Evolutionary conservation across 2,329 filamentous ascomycete genomes (phyloP).

Genomic region (Aspergillus alliaceus): DNA sequence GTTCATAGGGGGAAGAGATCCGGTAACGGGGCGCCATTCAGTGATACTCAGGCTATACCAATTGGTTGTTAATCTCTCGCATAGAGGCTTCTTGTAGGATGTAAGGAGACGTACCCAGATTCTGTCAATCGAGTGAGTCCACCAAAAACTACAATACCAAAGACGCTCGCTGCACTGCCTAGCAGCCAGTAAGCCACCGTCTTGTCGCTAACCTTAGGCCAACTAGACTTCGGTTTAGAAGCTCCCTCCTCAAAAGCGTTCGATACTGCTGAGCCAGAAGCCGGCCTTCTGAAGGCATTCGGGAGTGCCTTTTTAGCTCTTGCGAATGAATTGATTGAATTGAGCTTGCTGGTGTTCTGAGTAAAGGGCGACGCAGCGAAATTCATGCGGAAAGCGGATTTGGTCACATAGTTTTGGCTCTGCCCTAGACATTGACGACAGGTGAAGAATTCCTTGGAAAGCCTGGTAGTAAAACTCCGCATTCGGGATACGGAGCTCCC

Average conservation of each 20-base stretch:
- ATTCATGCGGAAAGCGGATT: slow-evolving; percentile 31
- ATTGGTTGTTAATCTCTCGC: slow-evolving; percentile 1
- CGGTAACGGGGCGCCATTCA: slow-evolving; percentile 97
- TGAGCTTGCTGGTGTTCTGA: slow-evolving; percentile 25
- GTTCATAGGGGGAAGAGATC: slow-evolving; percentile 79
- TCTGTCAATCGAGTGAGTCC: slow-evolving; percentile 92
- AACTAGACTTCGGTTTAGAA: slow-evolving; percentile 39
- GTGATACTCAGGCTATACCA: slow-evolving; percentile 82
- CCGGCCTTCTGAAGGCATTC: slow-evolving; percentile 21
- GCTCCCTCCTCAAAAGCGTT: slow-evolving; percentile 23
- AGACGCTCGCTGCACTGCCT: slow-evolving; percentile 87
- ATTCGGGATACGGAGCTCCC: slow-evolving; percentile 32
- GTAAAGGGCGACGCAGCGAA: slow-evolving; percentile 29
- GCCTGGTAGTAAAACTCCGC: slow-evolving; percentile 34
- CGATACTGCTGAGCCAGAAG: slow-evolving; percentile 20
- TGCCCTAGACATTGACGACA: slow-evolving; percentile 42
- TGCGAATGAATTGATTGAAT: slow-evolving; percentile 23
- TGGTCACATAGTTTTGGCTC: slow-evolving; percentile 29
- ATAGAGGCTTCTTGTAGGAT: not conserved
- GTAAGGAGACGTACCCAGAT: slow-evolving; percentile 65
- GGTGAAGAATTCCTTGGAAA: slow-evolving; percentile 41
- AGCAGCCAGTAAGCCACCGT: slow-evolving; percentile 88
- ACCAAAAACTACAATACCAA: slow-evolving; percentile 94
- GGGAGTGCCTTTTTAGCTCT: slow-evolving; percentile 31
- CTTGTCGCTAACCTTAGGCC: slow-evolving; percentile 68